Evolutionary conservation across 2,329 filamentous ascomycete species (phyloP), one percentile per base, ranked within the genome.

Genomic region (Claviceps humidiphila): DNA sequence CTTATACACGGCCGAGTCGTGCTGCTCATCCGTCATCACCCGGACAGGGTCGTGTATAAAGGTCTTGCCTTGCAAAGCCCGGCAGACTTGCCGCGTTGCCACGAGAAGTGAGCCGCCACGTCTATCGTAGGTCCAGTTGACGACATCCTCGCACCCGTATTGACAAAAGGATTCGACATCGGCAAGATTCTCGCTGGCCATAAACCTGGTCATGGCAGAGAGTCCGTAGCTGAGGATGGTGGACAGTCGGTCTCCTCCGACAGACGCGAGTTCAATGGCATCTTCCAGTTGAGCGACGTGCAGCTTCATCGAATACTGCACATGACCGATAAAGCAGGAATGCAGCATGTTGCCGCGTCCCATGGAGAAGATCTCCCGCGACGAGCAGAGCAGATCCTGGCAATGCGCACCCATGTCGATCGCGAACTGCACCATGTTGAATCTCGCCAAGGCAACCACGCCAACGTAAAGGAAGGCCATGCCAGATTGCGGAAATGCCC

Each of bases 51-150:
- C 69, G 11, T 69, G 65, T 2, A 67, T 67, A 11, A 67, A 66
- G 0, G 87, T 90, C 64, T 89, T 90, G 51, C 87, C 87, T 63
- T 89, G 84, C 20, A 90, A 67, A 22, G 87, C 84, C 48, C 84
- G 78, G 49, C 76, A 78, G 24, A 78, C 74, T 62, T 90, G 86
- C 49, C 83, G 72, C 3, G 84, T 73, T 2, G 78, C 75, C 54
- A 85, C 78, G 6, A 90, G 69, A 50, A 89, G 71, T 0, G 81
- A 80, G 2, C 87, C 87, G 16, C 87, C 87, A 53, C 85, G 75
- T 1, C 84, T 76, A 59, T 89, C 86, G 45, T 75, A 71, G 47
- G 81, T 72, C 86, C 86, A 90, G 49, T 84, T 80, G 1, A 80
- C 79, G 53, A 87, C 78, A 56, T 89, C 86, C 55, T 89, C 78